Evolutionary conservation across 2,329 filamentous ascomycete genomes (phyloP).

Genomic region (Pezicula carpinea): DNA sequence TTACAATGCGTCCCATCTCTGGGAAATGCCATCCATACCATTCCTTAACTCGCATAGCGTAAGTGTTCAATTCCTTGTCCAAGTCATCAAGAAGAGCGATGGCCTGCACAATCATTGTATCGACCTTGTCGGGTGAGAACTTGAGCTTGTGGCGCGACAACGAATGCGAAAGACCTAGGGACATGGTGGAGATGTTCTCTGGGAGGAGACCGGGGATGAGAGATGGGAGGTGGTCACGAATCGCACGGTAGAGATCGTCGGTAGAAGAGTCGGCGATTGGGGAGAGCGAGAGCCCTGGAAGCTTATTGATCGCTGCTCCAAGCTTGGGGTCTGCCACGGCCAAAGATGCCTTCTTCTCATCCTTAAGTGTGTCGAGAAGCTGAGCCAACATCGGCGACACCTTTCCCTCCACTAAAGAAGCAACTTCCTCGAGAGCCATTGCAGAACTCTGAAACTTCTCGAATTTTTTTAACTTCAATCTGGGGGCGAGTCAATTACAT

Average conservation of each 20-base stretch:
- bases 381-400: conserved; percentile 80
- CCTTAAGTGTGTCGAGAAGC: conserved; percentile 85
- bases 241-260: conserved; percentile 87
- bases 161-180: conserved; percentile 92
- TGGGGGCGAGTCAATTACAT: conserved; percentile 31
- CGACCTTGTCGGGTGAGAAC: conserved; percentile 97
- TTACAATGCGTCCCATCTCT: conserved; percentile 93
- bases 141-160: conserved; percentile 97
- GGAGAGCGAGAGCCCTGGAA: conserved; percentile 81
- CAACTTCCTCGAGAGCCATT: conserved; percentile 84
- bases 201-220: conserved; percentile 84
- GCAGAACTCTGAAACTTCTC: conserved; percentile 94
- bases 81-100: conserved; percentile 91
- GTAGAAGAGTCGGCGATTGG: conserved; percentile 78
- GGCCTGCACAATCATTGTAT: conserved; percentile 98
- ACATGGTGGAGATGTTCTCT: conserved; percentile 88
- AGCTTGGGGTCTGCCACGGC: conserved; percentile 93
- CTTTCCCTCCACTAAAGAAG: conserved; percentile 86
- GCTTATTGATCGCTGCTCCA: conserved; percentile 84
- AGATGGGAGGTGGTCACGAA: conserved; percentile 84
- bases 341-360: conserved; percentile 94
- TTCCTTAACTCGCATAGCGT: conserved; percentile 98
- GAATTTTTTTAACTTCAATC: conserved; percentile 94
- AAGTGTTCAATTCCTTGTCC: conserved; percentile 98
- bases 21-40: conserved; percentile 99